phyloP scores from a whole-genome alignment of 345 rosid genomes.

The Eucalyptus pumila region DNA sequence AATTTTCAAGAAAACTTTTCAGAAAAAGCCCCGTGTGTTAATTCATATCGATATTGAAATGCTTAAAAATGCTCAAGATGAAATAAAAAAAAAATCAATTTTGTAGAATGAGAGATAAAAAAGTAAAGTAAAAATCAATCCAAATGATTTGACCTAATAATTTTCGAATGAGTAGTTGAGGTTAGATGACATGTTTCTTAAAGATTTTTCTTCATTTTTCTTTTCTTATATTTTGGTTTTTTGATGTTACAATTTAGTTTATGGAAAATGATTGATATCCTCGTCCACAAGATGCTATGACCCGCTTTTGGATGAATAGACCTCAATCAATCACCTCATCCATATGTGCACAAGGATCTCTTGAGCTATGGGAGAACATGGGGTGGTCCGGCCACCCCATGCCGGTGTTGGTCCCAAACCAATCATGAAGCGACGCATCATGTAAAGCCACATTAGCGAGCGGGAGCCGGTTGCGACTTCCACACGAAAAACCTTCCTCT shows the following conservation, averaged over 20 bases:
- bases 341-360: too few species aligned
- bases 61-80: background rate
- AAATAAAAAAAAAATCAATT: background rate
- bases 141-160: background rate
- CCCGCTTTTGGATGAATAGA: background rate
- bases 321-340: too few species aligned
- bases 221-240: background rate
- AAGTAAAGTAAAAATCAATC: background rate
- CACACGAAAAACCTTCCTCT: too few species aligned
- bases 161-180: background rate
- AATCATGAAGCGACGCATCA: too few species aligned
- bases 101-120: background rate
- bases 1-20: background rate
- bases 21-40: too few species aligned
- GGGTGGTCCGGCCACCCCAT: background rate
- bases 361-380: too few species aligned
- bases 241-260: background rate
- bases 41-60: too few species aligned
- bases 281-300: background rate
- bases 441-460: too few species aligned
- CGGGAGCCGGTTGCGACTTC: background rate
- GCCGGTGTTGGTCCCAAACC: too few species aligned
- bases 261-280: background rate
- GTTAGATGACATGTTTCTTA: fast-evolving
- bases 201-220: too few species aligned